A percentile compares a stretch with the other conserved stretches of the same genome.
Evolutionary conservation across 2,329 filamentous ascomycete species (phyloP).

Genomic region (Claviceps sp.): DNA sequence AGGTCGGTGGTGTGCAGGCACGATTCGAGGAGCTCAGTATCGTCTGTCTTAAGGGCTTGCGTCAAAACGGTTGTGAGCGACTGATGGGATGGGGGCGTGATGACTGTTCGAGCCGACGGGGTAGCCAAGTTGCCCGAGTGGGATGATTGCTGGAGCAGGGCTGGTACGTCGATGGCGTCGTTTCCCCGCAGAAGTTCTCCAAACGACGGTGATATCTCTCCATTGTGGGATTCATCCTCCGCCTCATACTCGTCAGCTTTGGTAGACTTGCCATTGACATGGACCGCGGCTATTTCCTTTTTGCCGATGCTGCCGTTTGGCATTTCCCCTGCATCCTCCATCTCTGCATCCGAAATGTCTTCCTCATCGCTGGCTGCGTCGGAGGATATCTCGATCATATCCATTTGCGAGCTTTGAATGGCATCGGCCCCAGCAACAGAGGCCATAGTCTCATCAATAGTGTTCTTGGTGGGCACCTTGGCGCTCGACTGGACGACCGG

Average conservation of each 20-base stretch:
- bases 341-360: constrained; percentile 19
- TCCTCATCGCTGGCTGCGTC: constrained; percentile 38
- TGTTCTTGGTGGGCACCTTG: constrained; percentile 33
- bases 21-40: constrained; percentile 77
- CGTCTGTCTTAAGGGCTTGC: constrained; percentile 86
- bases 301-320: constrained; percentile 4
- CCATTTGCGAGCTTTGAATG: constrained; percentile 23
- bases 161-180: constrained; percentile 63
- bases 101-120: constrained; percentile 31
- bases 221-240: constrained; percentile 28
- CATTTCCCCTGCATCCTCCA: constrained; percentile 14
- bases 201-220: constrained; percentile 55
- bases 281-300: constrained; percentile 5
- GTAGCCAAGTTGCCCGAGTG: constrained; percentile 17
- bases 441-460: constrained; percentile 45
- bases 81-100: constrained; percentile 55
- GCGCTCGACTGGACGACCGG: constrained; percentile 41
- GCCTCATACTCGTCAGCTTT: constrained; percentile 15
- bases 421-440: constrained; percentile 33
- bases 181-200: constrained; percentile 70
- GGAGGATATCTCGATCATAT: constrained; percentile 45
- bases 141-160: constrained; percentile 35
- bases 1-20: constrained; percentile 74
- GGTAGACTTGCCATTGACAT: constrained; percentile 14
- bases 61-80: constrained; percentile 87